Evolutionary conservation across 257 asterid species (phyloP), one percentile per base, ranked within the genome.

Genomic region (Salvia rosmarinus): DNA sequence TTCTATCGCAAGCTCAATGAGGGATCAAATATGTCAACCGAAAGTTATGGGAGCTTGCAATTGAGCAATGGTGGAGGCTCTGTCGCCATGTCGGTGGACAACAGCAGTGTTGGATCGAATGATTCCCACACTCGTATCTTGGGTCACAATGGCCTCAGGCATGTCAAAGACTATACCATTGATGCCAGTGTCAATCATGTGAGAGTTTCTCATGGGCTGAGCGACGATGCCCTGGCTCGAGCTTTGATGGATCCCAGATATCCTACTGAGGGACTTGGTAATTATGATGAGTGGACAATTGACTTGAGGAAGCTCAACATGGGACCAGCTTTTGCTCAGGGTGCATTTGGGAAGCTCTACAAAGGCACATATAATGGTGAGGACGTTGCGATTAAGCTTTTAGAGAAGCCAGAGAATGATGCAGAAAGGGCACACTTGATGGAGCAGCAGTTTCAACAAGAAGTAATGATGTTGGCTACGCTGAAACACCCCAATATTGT

Each of bases 361-460:
- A 89, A 74, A 75, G 99, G 99, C 40, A 88, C 95, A 5, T 94
- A 94, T 51, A 89, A 91, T 73, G 95, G 96, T 4, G 96, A 82
- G 79, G 97, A 91, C 81, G 97, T 94, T 67, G 99, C 99, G 9
- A 91, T 94, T 59, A 94, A 94, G 88, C 96, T 94, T 68, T 76
- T 94, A 71, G 99, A 94, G 89, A 91, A 71, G 85, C 97, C 97
- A 0, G 99, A 86, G 78, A 84, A 89, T 78, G 96, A 94, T 59
- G 75, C 20, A 4, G 96, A 91, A 82, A 88, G 89, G 77, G 97
- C 95, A 16, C 95, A 83, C 9, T 80, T 92, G 74, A 95, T 95
- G 99, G 97, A 94, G 79, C 97, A 94, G 72, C 99, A 91, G 76
- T 94, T 94, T 82, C 97, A 94, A 67, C 99, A 94, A 79, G 99